Base-by-base conservation (phyloP, 768 basidiomycete species). In the Leccinum longicurvipes region DNA sequence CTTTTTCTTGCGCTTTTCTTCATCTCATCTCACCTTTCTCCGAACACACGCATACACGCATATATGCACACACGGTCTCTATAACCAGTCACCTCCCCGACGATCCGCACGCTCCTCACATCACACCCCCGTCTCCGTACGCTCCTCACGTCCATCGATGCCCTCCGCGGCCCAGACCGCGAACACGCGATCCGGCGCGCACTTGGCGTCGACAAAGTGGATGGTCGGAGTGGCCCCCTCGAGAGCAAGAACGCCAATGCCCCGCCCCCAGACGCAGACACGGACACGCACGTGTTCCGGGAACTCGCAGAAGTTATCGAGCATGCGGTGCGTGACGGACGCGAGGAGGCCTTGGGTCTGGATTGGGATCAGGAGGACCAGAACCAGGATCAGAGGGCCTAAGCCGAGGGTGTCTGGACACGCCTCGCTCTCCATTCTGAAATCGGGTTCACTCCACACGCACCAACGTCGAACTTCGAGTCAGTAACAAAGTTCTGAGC, bases 291-390 rank as follows among this genome's bases (percentile, higher is more conserved):
- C 6, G 80, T 81, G 0, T 67, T 90, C 50, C 68, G 87, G 12
- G 75, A 74, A 58, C 74, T 90, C 4, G 85, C 87, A 0, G 86
- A 85, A 62, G 86, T 86, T 0, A 73, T 89, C 12, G 89, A 91
- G 65, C 73, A 45, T 1, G 83, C 85, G 0, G 86, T 89, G 2
- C 73, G 87, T 57, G 83, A 84, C 0, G 80, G 74, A 0, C 76
- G 77, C 47, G 67, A 76, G 19, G 74, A 69, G n/a, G 74, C 71
- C 0, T 64, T 88, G 19, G 87, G 88, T 0, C 68, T 91, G 27
- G 81, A 89, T 67, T 91, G 87, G 88, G 85, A 77, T 5, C 56
- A 12, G 28, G 3, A 7, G 9, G 1, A 15, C 7, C 5, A 5
- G 9, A 15, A 34, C 5, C 2, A 1, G 32, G 29, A 29, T 29